Evolutionary conservation across 2,329 filamentous ascomycete genomes (phyloP), one percentile per base, ranked within the genome.

Genomic region (Fusarium decemcellulare): DNA sequence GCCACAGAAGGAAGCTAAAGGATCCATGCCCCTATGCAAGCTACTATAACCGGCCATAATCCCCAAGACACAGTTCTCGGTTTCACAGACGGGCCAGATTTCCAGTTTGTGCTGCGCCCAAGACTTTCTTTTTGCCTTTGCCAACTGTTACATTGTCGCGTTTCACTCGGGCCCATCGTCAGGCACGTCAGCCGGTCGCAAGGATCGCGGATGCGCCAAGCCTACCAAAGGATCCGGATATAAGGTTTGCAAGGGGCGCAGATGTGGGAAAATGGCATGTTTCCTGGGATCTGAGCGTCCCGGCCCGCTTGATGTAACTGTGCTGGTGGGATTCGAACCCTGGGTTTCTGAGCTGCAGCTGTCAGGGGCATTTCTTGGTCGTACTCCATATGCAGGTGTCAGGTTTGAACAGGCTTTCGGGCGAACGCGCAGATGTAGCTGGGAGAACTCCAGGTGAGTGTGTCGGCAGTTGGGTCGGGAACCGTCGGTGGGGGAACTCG

Each of bases 281-380:
- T 61, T 37, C 5, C 16, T 43, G 9, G 27, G 29, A 11, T 11
- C 14, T 32, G 40, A 16, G 23, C 60, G 30, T 9, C 3, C 29
- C 29, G 48, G 30, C 42, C 57, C 47, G 50, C 36, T 43, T 18
- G 42, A 63, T 63, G 57, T 42, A 48, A 55, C 57, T 42, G 2
- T 55, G 2, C 46, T 55, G 61, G 56, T 61, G 40, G 47, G 30
- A 23, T 27, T 23, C 29, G 23, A 34, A 47, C 53, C 47, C 56
- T 39, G 29, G 5, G 5, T 23, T 23, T 23, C 23, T 34, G 30
- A 32, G 16, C 56, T 63, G 60, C 56, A 48, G 10, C 42, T 54
- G 39, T 54, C 32, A 61, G 55, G 60, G 56, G 56, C 40, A 23
- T 27, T 14, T 12, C 7, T 23, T 18, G 3, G 23, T 23, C 23